Evolutionary conservation across 768 basidiomycete genomes (phyloP).

Genomic region (Termitomyces sp.): DNA sequence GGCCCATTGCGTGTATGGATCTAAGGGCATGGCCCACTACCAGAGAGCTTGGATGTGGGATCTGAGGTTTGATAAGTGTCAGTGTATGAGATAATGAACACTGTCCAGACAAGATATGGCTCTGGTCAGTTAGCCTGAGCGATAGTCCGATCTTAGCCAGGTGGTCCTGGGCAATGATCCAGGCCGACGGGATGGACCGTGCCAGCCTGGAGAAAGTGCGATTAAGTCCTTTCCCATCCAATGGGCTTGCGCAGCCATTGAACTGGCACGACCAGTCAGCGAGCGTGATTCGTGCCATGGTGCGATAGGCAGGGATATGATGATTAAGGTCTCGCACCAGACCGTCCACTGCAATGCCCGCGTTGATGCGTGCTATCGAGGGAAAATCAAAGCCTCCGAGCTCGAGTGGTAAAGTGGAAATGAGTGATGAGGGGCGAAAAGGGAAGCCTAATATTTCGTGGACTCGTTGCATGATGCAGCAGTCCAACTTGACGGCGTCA

Average conservation of each 20-base stretch:
- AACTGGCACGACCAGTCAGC: slow-evolving; percentile 13
- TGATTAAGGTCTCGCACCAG: slow-evolving; percentile 20
- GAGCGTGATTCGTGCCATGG: slow-evolving; percentile 12
- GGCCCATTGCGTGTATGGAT: no score
- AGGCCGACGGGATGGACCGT: slow-evolving; percentile 6
- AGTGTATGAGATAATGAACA: not conserved
- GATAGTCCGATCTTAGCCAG: not conserved
- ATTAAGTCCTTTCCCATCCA: not conserved
- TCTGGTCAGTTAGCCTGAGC: slow-evolving; percentile 5
- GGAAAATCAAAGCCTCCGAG: slow-evolving; percentile 17
- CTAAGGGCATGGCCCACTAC: no score
- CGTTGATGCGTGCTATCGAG: slow-evolving; percentile 16
- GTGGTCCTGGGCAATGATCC: slow-evolving; percentile 9
- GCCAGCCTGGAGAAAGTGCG: slow-evolving; percentile 1
- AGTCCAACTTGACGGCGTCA: slow-evolving; percentile 15
- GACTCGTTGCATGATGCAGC: slow-evolving; percentile 4
- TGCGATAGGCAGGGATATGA: slow-evolving; percentile 12
- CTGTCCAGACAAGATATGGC: not conserved
- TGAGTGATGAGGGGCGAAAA: slow-evolving; percentile 6
- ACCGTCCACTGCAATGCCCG: slow-evolving; percentile 11
- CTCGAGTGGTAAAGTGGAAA: slow-evolving; percentile 9
- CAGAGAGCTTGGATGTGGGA: no score
- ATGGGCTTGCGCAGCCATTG: slow-evolving; percentile 4
- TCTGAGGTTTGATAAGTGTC: not conserved
- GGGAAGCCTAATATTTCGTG: slow-evolving; percentile 19